Evolutionary conservation across 805 yeast species (phyloP), one percentile per base, ranked within the genome.

Genomic region (Ogataea nitratoaversa): DNA sequence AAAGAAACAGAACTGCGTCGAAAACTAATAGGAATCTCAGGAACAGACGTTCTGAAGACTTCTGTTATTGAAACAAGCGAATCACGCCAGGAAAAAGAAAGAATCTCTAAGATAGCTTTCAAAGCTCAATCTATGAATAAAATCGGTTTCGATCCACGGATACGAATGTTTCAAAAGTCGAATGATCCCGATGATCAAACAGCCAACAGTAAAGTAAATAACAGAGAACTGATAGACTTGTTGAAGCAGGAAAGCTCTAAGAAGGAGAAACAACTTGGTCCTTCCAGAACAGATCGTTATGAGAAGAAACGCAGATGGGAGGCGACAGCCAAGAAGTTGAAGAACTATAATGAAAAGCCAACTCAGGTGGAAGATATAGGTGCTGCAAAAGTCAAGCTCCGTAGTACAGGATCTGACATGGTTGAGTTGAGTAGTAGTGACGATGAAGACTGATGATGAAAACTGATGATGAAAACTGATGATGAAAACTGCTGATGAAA

Each of bases 111-210:
- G 33, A 52, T 41, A 3, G 62, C 63, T 1, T 59, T 52, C 32
- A 43, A 46, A 16, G 46, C 62, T 2, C 32, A 30, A 3, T 40
- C 51, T 5, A 38, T 55, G 49, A 49, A 42, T 24, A 52, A 47
- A 19, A 58, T 59, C 19, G 64, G 64, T 2, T 59, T 59, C 37
- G 44, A 59, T 44, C 64, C 64, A 3, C 57, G 63, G 0, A 43
- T 43, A 27, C 36, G 54, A 13, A 31, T 59, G 25, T 59, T 47
- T 30, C 47, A 53, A 16, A 44, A 32, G 32, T 14, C 30, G 30
- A 27, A 12, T n/a, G 13, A 17, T 4, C 19, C 17, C 18, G 20
- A 22, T 8, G 40, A 28, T 14, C n/a, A 29, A 13, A 22, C 29
- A 3, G 33, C n/a, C 19, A 19, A 30, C 19, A 23, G 29, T 4